Percentiles rank a stretch among this genome's conserved stretches.
These are phyloP conservation scores for Camillea tinctor DNA, from an alignment of 2,329 filamentous ascomycete genomes.

Conservation along the genomic window DNA sequence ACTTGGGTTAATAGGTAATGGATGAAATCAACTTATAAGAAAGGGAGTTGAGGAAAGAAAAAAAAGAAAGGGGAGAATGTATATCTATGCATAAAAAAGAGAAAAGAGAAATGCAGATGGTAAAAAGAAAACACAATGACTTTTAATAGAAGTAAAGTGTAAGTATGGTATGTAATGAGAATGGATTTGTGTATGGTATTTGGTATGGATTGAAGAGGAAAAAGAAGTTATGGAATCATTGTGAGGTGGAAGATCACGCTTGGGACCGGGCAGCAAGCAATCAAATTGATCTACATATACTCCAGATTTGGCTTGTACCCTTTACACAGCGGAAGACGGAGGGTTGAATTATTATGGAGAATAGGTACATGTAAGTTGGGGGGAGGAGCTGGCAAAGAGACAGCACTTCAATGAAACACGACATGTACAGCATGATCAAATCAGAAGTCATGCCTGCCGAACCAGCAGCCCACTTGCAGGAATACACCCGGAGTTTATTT, in stretches of 20 bases:
- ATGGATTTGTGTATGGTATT: neutral
- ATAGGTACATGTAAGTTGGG: no score
- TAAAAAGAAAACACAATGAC: neutral
- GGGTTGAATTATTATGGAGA: no score
- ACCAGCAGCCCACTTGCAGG: neutral
- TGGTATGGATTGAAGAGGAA: neutral
- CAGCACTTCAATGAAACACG: neutral
- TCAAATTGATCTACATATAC: neutral
- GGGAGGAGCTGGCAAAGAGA: neutral
- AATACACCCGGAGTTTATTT: neutral
- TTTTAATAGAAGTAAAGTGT: neutral
- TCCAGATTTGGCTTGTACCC: no score
- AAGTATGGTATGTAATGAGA: neutral
- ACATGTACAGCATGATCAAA: neutral
- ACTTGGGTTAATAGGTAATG: neutral
- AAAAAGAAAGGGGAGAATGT: no score
- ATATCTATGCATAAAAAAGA: no score
- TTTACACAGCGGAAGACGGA: no score
- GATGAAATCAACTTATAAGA: neutral
- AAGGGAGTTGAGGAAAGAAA: no score
- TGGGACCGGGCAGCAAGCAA: neutral
- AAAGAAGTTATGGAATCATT: neutral
- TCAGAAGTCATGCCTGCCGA: neutral
- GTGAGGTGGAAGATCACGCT: neutral
- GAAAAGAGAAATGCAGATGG: no score